Conservation (phyloP, 2,329 filamentous ascomycete genomes). For the Cordyceps pruinosa region DNA sequence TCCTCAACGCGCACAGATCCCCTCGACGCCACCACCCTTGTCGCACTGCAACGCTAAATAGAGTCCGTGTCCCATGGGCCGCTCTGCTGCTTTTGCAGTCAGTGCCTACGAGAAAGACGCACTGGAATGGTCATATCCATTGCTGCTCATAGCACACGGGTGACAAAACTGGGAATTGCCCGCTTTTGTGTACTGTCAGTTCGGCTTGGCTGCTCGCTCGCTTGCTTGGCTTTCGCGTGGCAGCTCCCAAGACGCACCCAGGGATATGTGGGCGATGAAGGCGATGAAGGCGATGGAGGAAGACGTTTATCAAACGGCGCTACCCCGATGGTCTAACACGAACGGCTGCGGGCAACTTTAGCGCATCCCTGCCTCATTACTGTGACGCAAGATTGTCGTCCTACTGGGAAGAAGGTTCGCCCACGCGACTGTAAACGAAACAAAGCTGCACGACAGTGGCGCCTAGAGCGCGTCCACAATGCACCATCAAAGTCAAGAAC, state of each 20-base stretch:
- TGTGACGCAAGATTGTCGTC: background rate
- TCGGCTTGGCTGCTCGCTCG: background rate
- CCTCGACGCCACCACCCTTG: background rate
- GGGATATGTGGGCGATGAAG: background rate
- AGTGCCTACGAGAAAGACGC: background rate
- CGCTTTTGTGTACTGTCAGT: background rate
- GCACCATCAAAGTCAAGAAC: background rate
- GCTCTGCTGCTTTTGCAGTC: background rate
- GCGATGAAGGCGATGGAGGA: background rate
- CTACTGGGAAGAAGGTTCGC: background rate
- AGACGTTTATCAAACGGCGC: background rate
- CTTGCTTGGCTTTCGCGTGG: background rate
- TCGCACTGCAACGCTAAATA: constrained; percentile 5
- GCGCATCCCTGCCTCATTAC: background rate
- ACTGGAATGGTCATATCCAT: background rate
- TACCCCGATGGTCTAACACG: background rate
- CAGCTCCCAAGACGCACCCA: background rate
- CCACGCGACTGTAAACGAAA: background rate
- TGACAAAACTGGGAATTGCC: background rate
- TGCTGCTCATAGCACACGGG: background rate
- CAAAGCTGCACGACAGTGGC: background rate
- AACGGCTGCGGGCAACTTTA: background rate
- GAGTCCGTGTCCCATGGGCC: constrained; percentile 6
- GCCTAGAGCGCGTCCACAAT: background rate
- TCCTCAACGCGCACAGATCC: constrained; percentile 8